Percentiles rank a stretch among this genome's conserved stretches.
Conservation (phyloP, 169 alveolate species). For the Plasmodium relictum region DNA sequence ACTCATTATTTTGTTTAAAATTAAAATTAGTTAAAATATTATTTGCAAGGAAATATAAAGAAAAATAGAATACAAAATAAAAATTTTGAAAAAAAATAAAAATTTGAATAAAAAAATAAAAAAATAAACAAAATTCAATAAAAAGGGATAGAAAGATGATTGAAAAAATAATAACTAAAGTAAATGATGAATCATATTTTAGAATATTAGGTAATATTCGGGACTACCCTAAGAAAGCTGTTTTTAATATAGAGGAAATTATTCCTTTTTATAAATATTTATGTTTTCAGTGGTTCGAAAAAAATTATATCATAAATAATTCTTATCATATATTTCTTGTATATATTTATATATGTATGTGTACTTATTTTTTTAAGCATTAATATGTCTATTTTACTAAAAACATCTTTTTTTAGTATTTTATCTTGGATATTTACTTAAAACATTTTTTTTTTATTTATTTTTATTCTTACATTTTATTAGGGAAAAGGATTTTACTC, state of each 20-base stretch:
- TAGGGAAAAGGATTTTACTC: constrained; percentile 77
- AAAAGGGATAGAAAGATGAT: constrained; percentile 9
- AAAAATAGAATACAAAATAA: not conserved
- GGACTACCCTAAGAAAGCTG: constrained; percentile 42
- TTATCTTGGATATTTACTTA: not conserved
- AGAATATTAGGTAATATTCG: constrained; percentile 62
- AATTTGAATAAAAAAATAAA: not conserved
- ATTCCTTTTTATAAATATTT: constrained; percentile 10
- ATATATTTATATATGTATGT: not conserved
- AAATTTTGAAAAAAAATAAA: not conserved
- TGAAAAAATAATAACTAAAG: constrained; percentile 53
- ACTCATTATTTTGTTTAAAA: too few relatives aligned
- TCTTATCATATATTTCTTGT: too few relatives aligned
- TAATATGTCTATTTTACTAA: too few relatives aligned
- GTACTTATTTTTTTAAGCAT: not conserved
- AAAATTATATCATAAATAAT: not conserved
- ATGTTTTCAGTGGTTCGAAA: constrained; percentile 10
- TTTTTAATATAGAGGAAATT: constrained; percentile 62
- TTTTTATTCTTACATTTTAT: not conserved
- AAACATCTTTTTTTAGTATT: too few relatives aligned
- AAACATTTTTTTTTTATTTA: not conserved
- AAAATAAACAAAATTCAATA: not conserved
- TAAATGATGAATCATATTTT: constrained; percentile 44
- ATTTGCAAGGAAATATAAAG: not conserved
- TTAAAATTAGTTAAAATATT: too few relatives aligned